Evolutionary conservation across 306 rosid genomes (phyloP).

Genomic region (Senna siamea): DNA sequence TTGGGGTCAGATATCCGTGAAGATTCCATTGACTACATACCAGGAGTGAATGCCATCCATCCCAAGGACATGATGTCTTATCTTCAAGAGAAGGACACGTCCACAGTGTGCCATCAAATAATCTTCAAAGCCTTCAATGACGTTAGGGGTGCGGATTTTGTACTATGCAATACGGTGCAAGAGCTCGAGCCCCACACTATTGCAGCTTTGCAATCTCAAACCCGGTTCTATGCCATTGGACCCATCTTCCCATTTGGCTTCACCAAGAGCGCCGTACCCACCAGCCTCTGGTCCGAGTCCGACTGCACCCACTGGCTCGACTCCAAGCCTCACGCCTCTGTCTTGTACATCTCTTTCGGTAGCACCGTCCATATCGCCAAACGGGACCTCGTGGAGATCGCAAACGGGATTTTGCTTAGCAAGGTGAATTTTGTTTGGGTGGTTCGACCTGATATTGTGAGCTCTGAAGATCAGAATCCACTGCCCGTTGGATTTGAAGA

Average conservation of each 20-base stretch:
- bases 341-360: constrained; percentile 66
- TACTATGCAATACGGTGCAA: constrained; percentile 56
- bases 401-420: constrained; percentile 54
- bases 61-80: constrained; percentile 61
- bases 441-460: constrained; percentile 59
- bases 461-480: constrained; percentile 47
- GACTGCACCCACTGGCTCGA: constrained; percentile 71
- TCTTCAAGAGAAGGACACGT: constrained; percentile 50
- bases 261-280: constrained; percentile 49
- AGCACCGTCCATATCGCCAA: constrained; percentile 61
- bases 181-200: constrained; percentile 56
- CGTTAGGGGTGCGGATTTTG: constrained; percentile 48
- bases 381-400: constrained; percentile 47
- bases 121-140: constrained; percentile 51
- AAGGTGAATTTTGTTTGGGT: constrained; percentile 57
- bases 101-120: constrained; percentile 54
- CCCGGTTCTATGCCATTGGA: constrained; percentile 58
- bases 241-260: constrained; percentile 61
- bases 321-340: constrained; percentile 55
- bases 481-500: constrained; percentile 53
- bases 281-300: constrained; percentile 70
- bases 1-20: constrained; percentile 43
- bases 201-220: constrained; percentile 38
- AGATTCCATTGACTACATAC: constrained; percentile 61
- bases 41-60: constrained; percentile 57